phyloP scores from a whole-genome alignment of 768 basidiomycete genomes.

The Mycena alexandri region DNA sequence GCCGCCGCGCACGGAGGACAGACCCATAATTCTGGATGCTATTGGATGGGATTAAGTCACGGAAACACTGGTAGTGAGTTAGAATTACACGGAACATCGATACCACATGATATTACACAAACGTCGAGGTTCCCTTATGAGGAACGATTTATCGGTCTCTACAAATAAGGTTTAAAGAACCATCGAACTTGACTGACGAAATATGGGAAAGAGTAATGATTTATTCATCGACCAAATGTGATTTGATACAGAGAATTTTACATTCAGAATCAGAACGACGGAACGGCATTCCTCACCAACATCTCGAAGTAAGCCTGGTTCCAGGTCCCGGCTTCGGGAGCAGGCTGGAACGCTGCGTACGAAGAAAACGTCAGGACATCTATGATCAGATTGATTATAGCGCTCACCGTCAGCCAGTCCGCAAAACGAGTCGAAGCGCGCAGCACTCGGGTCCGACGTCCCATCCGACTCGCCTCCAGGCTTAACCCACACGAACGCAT shows the following conservation, averaged over 20 bases:
- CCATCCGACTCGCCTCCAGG: constrained; percentile 78
- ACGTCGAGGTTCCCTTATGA: background rate
- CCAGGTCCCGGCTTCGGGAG: constrained; percentile 35
- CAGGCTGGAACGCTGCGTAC: constrained; percentile 15
- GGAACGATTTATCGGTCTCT: constrained; percentile 4
- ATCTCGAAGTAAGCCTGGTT: constrained; percentile 65
- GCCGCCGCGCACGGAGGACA: no score
- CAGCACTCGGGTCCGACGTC: constrained; percentile 66
- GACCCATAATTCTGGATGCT: no score
- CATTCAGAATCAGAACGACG: constrained; percentile 63
- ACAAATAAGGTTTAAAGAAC: background rate
- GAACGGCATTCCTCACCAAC: constrained; percentile 65
- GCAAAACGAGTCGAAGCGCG: constrained; percentile 67
- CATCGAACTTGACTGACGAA: background rate
- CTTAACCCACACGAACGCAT: constrained; percentile 74
- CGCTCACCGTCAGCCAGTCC: constrained; percentile 61
- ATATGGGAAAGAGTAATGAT: constrained; percentile 4
- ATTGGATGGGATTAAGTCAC: no score
- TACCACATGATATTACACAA: constrained; percentile 1
- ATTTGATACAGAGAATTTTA: constrained; percentile 6
- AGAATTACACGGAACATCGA: no score
- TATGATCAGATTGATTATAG: background rate
- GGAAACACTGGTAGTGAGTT: no score
- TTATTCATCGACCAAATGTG: constrained; percentile 11
- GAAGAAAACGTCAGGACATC: constrained; percentile 8